phyloP scores from a whole-genome alignment of 2,329 filamentous ascomycete species.

The Pseudopyrenochaeta lycopersici region DNA sequence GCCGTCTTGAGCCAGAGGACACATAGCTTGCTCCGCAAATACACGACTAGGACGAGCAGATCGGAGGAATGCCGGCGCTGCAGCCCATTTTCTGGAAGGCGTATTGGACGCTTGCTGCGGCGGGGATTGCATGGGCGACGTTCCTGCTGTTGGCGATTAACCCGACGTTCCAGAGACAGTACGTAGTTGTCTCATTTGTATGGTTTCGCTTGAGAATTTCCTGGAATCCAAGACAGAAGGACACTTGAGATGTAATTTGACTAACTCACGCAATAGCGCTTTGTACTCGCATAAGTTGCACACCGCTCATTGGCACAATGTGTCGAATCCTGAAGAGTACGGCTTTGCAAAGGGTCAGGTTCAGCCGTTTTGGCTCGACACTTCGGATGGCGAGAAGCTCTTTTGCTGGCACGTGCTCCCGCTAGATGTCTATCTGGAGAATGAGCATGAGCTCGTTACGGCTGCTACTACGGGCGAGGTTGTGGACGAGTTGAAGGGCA shows the following conservation, averaged over 20 bases:
- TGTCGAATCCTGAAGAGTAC: constrained; percentile 80
- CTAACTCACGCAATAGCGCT: constrained; percentile 64
- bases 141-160: constrained; percentile 73
- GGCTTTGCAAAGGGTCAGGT: constrained; percentile 94
- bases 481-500: constrained; percentile 56
- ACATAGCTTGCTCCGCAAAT: no score
- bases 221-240: not conserved
- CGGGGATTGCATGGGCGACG: constrained; percentile 71
- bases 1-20: no score
- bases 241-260: not conserved
- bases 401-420: constrained; percentile 94
- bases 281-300: constrained; percentile 86
- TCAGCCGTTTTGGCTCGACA: constrained; percentile 80
- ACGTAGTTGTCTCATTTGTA: constrained; percentile 49
- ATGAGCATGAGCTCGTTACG: constrained; percentile 68
- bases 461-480: constrained; percentile 49
- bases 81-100: constrained; percentile 43
- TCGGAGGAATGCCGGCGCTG: constrained; percentile 33
- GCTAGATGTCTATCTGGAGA: constrained; percentile 75
- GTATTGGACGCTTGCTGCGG: constrained; percentile 54
- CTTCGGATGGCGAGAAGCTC: constrained; percentile 77
- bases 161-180: constrained; percentile 83
- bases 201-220: not conserved
- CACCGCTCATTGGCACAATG: constrained; percentile 74
- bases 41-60: no score